Evolutionary conservation across 371 early-diverging fungal genomes (phyloP), one percentile per base, ranked within the genome.

Genomic region (Basidiobolus meristosporus): DNA sequence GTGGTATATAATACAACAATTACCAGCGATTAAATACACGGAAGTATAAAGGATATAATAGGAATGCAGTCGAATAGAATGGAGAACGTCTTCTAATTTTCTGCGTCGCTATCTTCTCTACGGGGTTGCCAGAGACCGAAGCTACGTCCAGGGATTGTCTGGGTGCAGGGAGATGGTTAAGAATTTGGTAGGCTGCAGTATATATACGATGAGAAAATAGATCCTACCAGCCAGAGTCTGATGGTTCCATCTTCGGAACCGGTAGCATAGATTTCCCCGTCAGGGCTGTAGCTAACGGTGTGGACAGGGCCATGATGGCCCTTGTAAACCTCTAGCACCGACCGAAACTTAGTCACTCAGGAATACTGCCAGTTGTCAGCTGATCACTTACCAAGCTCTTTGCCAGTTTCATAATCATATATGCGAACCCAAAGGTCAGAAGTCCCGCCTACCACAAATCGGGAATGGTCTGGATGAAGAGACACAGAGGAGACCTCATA

Each of bases 251-350:
- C 82, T 60, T 82, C 82, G 30, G 82, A 82, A 23, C 86, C 89
- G 1, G 84, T 82, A 5, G 89, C 84, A 53, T 85, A 88, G 7
- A 88, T 54, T 41, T 82, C 74, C 31, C 89, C 89, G 54, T 88
- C 89, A 19, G 89, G 89, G 34, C 83, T 84, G 49, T 84, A 84
- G 44, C 81, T 78, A 22, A 80, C 79, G 35, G 81, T 78, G 43
- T 85, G 85, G 30, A 88, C 74, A 0, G 82, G 77, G 1, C 86
- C 86, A 47, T 85, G 85, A 53, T 88, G 89, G 17, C 89, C 89
- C 51, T 84, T 82, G 50, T 79, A 77, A 6, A 78, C 67, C 49
- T 82, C 83, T 46, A 52, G 41, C n/a, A 22, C 15, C 35, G 9
- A 37, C 18, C 5, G 20, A 4, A 21, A 20, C 28, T 10, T 33